Base-by-base conservation (phyloP, 345 rosid genomes). In the Leavenworthia alabamica region DNA sequence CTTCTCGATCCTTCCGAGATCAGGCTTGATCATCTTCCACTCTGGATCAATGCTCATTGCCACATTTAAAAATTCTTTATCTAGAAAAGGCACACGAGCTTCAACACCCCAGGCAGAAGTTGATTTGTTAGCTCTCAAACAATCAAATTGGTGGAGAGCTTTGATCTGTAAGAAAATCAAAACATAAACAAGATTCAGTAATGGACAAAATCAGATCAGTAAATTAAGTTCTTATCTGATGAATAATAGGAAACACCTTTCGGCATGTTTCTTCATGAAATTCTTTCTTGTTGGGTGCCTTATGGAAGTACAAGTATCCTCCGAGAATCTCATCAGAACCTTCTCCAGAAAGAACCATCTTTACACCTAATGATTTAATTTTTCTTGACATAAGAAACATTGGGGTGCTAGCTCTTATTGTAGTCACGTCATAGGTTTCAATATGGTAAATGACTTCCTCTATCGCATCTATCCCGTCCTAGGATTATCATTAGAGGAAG, bases 351-450 rank as follows among this genome's bases (percentile, higher is more conserved):
- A 86, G 64, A 58, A 86, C 95, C 95, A 86, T 86, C 71, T 87
- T 87, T 43, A 87, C 95, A 59, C 95, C 95, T 50, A 87, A 71
- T 35, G 95, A 87, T 67, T 82, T 82, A 52, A 87, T 87, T 75
- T 87, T 87, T 64, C 90, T 77, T 2, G 95, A 87, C 95, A 87
- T 87, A 19, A 84, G 90, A 81, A 84, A 87, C 95, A 87, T 87
- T 5, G 95, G 95, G 35, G 90, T 84, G 79, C 95, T 87, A 54
- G 95, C 95, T 75, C 95, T 84, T 66, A 87, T 48, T 7, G 90
- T 87, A 6, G 95, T 86, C 74, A 86, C 95, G 51, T 86, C 95
- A 62, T 81, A 86, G 8, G 95, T 86, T 62, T 86, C 95, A 13
- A 80, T 60, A 66, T 87, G 95, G 77, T 87, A 84, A 69, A 87